Evolutionary conservation across 441 rosid genomes (phyloP).

Genomic region (Pelargonium myrrhifolium): DNA sequence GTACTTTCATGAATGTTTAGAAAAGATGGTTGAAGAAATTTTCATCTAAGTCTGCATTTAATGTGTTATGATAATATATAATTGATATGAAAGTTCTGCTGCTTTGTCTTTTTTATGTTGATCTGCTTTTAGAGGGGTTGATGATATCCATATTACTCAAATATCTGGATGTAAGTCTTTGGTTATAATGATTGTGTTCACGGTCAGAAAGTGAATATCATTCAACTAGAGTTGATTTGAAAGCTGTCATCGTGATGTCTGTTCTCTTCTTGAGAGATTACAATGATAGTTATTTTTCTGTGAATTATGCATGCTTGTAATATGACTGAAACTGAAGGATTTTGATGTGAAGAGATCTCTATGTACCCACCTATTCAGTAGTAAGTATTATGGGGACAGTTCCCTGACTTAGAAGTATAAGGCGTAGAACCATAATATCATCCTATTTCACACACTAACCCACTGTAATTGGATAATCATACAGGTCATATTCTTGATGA

Average conservation of each 20-base stretch:
- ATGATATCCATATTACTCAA: no score
- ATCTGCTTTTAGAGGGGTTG: no score
- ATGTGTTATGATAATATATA: no score
- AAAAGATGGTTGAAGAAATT: not conserved
- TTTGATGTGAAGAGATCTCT: no score
- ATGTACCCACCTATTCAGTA: no score
- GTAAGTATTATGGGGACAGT: no score
- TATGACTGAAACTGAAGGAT: not conserved
- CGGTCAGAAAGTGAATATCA: not conserved
- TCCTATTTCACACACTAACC: not conserved
- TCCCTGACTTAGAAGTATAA: no score
- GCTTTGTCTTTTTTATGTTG: not conserved
- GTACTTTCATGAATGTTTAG: no score
- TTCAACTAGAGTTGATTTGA: not conserved
- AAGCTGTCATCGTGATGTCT: not conserved
- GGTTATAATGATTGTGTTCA: not conserved
- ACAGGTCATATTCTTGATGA: slow-evolving; percentile 78
- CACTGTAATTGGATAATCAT: slow-evolving; percentile 14
- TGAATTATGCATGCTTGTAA: not conserved
- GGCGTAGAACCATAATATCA: not conserved
- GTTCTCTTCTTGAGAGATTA: not conserved
- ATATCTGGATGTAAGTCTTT: not conserved
- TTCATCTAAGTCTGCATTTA: not conserved
- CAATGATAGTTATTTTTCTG: not conserved
- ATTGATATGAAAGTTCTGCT: not conserved